Conservation (phyloP, 306 rosid genomes). For the Sicyos edulis region DNA sequence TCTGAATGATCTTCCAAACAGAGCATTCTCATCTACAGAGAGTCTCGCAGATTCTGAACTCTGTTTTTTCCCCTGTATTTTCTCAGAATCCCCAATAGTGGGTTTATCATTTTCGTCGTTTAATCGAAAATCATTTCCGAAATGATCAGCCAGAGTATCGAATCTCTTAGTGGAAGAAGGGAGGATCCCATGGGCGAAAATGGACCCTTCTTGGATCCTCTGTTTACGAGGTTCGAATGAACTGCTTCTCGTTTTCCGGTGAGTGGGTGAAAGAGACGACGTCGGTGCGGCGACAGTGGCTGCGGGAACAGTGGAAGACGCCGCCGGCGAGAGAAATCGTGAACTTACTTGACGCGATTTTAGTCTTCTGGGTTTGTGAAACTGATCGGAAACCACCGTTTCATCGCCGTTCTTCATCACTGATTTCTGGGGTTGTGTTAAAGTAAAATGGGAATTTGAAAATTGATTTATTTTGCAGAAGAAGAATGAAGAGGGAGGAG, state of each 20-base stretch:
- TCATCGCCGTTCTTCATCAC: slow-evolving; percentile 23
- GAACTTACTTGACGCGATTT: slow-evolving; percentile 52
- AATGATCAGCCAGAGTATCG: slow-evolving; percentile 59
- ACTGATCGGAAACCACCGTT: slow-evolving; percentile 27
- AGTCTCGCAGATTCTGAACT: slow-evolving; percentile 40
- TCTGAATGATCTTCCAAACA: slow-evolving; percentile 27
- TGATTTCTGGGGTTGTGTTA: background rate
- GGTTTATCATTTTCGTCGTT: slow-evolving; percentile 40
- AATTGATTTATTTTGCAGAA: background rate
- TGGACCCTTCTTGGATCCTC: slow-evolving; percentile 33
- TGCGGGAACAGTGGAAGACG: slow-evolving; percentile 23
- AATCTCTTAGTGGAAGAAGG: slow-evolving; percentile 46
- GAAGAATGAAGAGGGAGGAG: too few relatives aligned
- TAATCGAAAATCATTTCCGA: slow-evolving; percentile 45
- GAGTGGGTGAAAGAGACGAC: slow-evolving; percentile 34
- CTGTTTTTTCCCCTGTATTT: slow-evolving; percentile 18
- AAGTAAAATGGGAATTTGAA: background rate
- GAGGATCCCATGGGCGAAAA: slow-evolving; percentile 45
- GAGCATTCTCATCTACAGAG: slow-evolving; percentile 41
- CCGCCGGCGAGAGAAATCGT: slow-evolving; percentile 34
- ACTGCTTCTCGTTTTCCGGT: slow-evolving; percentile 28
- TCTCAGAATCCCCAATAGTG: slow-evolving; percentile 34
- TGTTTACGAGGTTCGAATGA: slow-evolving; percentile 20
- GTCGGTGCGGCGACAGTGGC: slow-evolving; percentile 17
- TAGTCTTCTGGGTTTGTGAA: slow-evolving; percentile 37